These are phyloP conservation scores for Ophiobolus disseminans DNA, from an alignment of 2,329 filamentous ascomycete species.

Conservation along the genomic window DNA sequence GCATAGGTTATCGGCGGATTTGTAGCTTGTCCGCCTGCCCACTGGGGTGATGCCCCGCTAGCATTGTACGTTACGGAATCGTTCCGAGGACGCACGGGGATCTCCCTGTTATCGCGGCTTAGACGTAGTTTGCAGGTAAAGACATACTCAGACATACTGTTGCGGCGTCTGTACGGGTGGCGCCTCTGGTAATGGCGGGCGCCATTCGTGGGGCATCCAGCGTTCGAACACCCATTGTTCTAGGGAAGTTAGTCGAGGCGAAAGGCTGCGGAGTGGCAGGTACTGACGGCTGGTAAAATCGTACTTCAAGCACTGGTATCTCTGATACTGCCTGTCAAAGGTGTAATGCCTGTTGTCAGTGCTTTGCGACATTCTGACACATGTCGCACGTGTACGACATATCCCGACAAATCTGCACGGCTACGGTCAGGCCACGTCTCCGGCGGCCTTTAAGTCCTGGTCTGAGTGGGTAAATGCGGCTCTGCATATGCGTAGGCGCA, in stretches of 20 bases:
- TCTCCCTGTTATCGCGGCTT: no score
- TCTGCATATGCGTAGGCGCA: not conserved
- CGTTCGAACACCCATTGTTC: not conserved
- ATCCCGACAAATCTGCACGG: not conserved
- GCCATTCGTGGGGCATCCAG: not conserved
- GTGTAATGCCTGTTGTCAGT: not conserved
- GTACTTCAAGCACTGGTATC: not conserved
- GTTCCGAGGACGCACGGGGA: no score
- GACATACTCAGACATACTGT: not conserved
- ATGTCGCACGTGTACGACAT: not conserved
- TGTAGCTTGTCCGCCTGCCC: no score
- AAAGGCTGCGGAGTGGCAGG: no score
- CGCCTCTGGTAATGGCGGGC: not conserved
- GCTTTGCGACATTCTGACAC: constrained; percentile 1
- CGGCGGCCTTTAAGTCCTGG: not conserved
- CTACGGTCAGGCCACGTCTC: not conserved
- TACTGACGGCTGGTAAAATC: not conserved
- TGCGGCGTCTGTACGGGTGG: not conserved
- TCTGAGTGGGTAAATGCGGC: not conserved
- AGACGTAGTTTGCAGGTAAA: not conserved
- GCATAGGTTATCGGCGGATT: no score
- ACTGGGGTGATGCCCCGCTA: no score
- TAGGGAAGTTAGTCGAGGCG: not conserved
- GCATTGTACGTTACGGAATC: no score
- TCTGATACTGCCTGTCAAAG: not conserved